These are phyloP conservation scores for Sclerotinia borealis DNA, from an alignment of 2,329 filamentous ascomycete species.

Conservation along the genomic window DNA sequence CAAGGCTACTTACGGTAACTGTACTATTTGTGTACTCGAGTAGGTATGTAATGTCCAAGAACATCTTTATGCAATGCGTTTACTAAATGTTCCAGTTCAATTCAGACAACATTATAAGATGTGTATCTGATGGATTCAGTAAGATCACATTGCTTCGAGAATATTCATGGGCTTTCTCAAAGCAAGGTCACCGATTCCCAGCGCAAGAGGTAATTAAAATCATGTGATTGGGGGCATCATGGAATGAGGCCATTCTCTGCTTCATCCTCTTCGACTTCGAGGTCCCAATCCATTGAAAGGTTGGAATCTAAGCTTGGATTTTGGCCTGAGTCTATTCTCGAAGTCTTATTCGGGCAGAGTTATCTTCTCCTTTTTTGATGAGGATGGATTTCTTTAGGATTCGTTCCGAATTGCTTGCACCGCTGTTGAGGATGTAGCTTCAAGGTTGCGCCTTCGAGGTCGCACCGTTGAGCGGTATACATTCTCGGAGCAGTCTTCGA, in stretches of 20 bases:
- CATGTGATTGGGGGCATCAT: no score
- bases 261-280: no score
- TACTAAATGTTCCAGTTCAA: not conserved
- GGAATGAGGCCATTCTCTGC: no score
- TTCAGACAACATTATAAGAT: not conserved
- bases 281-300: no score
- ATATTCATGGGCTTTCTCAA: no score
- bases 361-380: no score
- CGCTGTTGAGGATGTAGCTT: not conserved
- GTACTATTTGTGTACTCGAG: not conserved
- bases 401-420: not conserved
- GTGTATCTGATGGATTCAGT: not conserved
- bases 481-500: not conserved
- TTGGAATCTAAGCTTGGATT: not conserved
- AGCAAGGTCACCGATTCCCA: not conserved
- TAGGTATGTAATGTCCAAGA: not conserved
- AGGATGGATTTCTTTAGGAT: not conserved
- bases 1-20: no score
- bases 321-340: not conserved
- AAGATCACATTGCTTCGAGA: no score
- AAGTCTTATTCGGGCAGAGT: no score
- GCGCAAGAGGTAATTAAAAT: no score
- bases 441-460: not conserved
- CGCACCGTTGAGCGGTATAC: not conserved
- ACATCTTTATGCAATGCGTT: not conserved